Percentiles rank a stretch among this genome's conserved stretches.
These are phyloP conservation scores for Leccinum barrowsii DNA, from an alignment of 768 basidiomycete species.

Conservation along the genomic window DNA sequence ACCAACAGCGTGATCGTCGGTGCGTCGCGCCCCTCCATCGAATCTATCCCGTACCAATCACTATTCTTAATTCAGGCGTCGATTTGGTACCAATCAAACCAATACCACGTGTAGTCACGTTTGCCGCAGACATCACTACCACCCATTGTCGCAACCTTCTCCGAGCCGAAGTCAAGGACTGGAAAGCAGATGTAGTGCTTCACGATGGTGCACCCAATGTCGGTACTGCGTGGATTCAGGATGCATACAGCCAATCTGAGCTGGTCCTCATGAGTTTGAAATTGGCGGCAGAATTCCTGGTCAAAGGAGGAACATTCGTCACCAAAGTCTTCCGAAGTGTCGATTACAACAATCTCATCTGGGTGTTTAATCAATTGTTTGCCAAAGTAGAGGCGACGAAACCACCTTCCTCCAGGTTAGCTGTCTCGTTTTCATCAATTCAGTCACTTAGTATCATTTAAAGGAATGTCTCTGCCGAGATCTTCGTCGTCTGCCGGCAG, in stretches of 20 bases:
- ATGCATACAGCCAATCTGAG: slow-evolving; percentile 96
- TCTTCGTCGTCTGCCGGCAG: slow-evolving; percentile 96
- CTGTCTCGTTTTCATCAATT: neutral
- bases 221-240: slow-evolving; percentile 98
- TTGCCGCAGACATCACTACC: slow-evolving; percentile 93
- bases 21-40: slow-evolving; percentile 31
- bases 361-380: slow-evolving; percentile 98
- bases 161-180: slow-evolving; percentile 88
- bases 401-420: slow-evolving; percentile 91
- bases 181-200: slow-evolving; percentile 97
- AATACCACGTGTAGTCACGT: slow-evolving; percentile 88
- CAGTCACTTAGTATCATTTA: neutral
- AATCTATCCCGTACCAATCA: slow-evolving; percentile 7
- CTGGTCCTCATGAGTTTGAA: slow-evolving; percentile 94
- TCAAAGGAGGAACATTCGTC: slow-evolving; percentile 91
- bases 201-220: slow-evolving; percentile 99
- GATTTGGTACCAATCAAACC: slow-evolving; percentile 96
- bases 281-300: slow-evolving; percentile 91
- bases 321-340: slow-evolving; percentile 98
- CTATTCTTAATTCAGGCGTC: slow-evolving; percentile 56
- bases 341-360: slow-evolving; percentile 97
- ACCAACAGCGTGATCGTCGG: slow-evolving; percentile 89
- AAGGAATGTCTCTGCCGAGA: slow-evolving; percentile 98
- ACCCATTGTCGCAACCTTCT: slow-evolving; percentile 84
- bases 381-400: slow-evolving; percentile 97